Percentiles rank a stretch among this genome's conserved stretches.
Conservation (phyloP, 2,329 filamentous ascomycete species). For the Iodosphaeria phyllophila region DNA sequence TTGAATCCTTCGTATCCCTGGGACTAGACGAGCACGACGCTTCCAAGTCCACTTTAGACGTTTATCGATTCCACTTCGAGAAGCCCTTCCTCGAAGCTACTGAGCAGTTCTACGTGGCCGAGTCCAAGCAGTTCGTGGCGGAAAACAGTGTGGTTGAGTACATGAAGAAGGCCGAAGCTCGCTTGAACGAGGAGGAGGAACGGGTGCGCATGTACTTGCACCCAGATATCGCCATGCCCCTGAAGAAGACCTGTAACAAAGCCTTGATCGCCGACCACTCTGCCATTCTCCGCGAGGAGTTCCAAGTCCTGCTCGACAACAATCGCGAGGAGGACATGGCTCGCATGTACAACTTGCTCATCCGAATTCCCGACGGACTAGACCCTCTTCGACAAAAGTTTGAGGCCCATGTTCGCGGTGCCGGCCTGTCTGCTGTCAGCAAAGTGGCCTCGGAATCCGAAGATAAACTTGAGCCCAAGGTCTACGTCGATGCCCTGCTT, state of each 20-base stretch:
- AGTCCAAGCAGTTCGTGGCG: slow-evolving; percentile 85
- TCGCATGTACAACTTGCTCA: slow-evolving; percentile 85
- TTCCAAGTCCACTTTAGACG: slow-evolving; percentile 84
- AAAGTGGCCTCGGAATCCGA: slow-evolving; percentile 82
- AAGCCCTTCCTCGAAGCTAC: slow-evolving; percentile 79
- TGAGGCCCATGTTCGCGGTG: slow-evolving; percentile 81
- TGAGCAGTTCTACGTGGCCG: slow-evolving; percentile 68
- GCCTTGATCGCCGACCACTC: slow-evolving; percentile 84
- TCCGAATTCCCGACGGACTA: slow-evolving; percentile 75
- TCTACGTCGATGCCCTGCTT: slow-evolving; percentile 87
- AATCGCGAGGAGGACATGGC: slow-evolving; percentile 91
- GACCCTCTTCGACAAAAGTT: slow-evolving; percentile 77
- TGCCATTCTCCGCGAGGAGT: slow-evolving; percentile 75
- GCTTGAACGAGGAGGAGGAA: slow-evolving; percentile 83
- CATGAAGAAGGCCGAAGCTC: slow-evolving; percentile 95
- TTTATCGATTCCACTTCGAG: slow-evolving; percentile 87
- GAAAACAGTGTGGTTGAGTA: slow-evolving; percentile 98
- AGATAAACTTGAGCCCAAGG: slow-evolving; percentile 82
- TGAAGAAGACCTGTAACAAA: slow-evolving; percentile 78
- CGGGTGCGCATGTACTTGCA: slow-evolving; percentile 85
- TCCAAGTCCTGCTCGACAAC: slow-evolving; percentile 82
- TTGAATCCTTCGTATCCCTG: slow-evolving; percentile 89
- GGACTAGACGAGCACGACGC: slow-evolving; percentile 87
- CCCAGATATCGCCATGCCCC: slow-evolving; percentile 63
- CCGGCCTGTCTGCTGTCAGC: slow-evolving; percentile 71